A percentile compares a stretch with the other conserved stretches of the same genome.
phyloP scores from a whole-genome alignment of 108 stramenopile genomes.

The Cylindrotheca fusiformis region DNA sequence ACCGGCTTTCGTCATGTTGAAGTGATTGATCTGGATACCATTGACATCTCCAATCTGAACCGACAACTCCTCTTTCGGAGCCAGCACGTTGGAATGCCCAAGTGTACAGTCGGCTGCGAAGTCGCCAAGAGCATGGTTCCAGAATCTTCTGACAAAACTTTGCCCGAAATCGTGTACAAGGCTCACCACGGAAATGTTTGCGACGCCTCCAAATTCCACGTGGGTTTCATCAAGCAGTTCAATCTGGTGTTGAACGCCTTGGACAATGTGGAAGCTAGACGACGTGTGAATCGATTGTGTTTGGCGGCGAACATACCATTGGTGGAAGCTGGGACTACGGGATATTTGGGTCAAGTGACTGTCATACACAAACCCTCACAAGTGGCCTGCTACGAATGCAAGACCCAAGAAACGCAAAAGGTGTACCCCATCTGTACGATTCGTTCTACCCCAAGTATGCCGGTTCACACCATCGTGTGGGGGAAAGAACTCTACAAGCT shows the following conservation, averaged over 20 bases:
- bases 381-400: slow-evolving; percentile 98
- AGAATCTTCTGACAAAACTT: neutral
- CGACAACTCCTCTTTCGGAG: slow-evolving; percentile 92
- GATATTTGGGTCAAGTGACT: slow-evolving; percentile 96
- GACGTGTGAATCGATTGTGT: slow-evolving; percentile 98
- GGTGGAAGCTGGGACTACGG: slow-evolving; percentile 98
- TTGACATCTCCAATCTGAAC: slow-evolving; percentile 99
- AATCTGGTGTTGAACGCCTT: slow-evolving; percentile 92
- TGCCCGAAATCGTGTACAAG: slow-evolving; percentile 44
- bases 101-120: slow-evolving; percentile 78
- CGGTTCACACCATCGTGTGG: slow-evolving; percentile 99
- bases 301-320: slow-evolving; percentile 92
- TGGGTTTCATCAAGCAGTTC: slow-evolving; percentile 87
- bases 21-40: slow-evolving; percentile 98
- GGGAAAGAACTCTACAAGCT: slow-evolving; percentile 98
- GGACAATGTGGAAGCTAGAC: slow-evolving; percentile 96
- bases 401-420: slow-evolving; percentile 92
- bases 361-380: slow-evolving; percentile 80
- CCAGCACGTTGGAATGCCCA: slow-evolving; percentile 82
- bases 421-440: slow-evolving; percentile 99
- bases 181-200: slow-evolving; percentile 95
- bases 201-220: slow-evolving; percentile 87
- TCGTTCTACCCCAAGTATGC: slow-evolving; percentile 93
- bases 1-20: slow-evolving; percentile 87
- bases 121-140: slow-evolving; percentile 67